Evolutionary conservation across 2,329 filamentous ascomycete genomes (phyloP).

Genomic region (Truncatella angustata): DNA sequence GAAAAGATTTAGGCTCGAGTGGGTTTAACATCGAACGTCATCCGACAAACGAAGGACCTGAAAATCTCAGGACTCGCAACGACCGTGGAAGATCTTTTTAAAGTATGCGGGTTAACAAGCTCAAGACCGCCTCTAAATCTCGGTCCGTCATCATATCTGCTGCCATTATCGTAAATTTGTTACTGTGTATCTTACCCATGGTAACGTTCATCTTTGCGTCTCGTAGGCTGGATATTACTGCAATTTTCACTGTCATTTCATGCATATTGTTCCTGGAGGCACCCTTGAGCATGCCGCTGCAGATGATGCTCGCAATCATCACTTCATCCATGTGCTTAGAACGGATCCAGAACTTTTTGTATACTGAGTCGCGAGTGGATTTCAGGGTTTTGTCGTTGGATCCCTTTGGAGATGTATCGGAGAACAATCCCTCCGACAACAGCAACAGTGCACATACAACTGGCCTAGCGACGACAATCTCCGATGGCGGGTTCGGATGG

Average conservation of each 20-base stretch:
- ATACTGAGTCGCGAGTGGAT: not conserved
- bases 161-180: not conserved
- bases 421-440: not conserved
- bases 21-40: constrained; percentile 23
- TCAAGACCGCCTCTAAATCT: constrained; percentile 27
- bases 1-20: constrained; percentile 19
- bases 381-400: not conserved
- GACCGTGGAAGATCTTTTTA: constrained; percentile 30
- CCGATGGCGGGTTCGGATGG: not conserved
- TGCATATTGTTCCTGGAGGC: not conserved
- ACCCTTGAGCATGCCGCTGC: not conserved
- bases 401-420: too few species aligned
- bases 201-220: constrained; percentile 3
- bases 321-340: not conserved
- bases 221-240: not conserved
- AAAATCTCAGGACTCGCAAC: constrained; percentile 35
- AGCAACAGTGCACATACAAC: too few species aligned
- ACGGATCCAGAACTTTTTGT: constrained; percentile 1
- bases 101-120: constrained; percentile 31
- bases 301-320: not conserved
- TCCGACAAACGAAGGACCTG: constrained; percentile 36
- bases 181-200: not conserved
- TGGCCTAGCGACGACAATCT: not conserved
- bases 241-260: constrained; percentile 2
- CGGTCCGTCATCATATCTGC: constrained; percentile 17